Conservation (phyloP, 2,329 filamentous ascomycete species). For the Colletotrichum tropicale region DNA sequence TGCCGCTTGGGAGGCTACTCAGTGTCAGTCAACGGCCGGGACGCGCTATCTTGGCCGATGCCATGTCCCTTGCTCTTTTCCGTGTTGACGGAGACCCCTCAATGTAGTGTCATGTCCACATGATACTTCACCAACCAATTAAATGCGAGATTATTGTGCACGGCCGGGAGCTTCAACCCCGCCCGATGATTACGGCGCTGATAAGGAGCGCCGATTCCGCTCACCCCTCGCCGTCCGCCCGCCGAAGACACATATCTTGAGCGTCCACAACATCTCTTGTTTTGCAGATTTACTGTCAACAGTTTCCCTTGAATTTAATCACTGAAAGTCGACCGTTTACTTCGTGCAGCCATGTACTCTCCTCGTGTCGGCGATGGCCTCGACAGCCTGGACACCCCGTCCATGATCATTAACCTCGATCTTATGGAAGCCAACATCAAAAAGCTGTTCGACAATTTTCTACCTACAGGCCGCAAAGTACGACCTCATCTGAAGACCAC, state of each 20-base stretch:
- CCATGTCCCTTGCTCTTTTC: not conserved
- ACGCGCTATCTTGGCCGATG: not conserved
- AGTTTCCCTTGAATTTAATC: too few relatives aligned
- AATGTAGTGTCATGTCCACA: not conserved
- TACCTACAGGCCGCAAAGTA: constrained; percentile 48
- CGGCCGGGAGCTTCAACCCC: not conserved
- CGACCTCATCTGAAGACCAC: constrained; percentile 60
- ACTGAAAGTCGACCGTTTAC: too few relatives aligned
- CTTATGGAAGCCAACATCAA: constrained; percentile 56
- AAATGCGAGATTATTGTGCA: not conserved
- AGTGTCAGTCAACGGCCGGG: not conserved
- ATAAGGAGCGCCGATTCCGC: not conserved
- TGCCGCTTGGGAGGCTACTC: not conserved
- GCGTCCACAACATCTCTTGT: too few relatives aligned
- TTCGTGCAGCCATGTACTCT: not conserved
- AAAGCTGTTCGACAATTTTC: constrained; percentile 47
- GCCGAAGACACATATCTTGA: not conserved
- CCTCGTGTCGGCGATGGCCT: not conserved
- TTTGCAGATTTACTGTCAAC: too few relatives aligned
- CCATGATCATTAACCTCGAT: constrained; percentile 59
- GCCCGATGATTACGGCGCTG: not conserved
- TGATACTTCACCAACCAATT: not conserved
- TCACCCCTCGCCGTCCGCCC: not conserved
- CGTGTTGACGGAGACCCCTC: not conserved
- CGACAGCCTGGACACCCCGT: constrained; percentile 53